Conservation (phyloP, 2,329 filamentous ascomycete genomes). For the Simplicillium sp. region DNA sequence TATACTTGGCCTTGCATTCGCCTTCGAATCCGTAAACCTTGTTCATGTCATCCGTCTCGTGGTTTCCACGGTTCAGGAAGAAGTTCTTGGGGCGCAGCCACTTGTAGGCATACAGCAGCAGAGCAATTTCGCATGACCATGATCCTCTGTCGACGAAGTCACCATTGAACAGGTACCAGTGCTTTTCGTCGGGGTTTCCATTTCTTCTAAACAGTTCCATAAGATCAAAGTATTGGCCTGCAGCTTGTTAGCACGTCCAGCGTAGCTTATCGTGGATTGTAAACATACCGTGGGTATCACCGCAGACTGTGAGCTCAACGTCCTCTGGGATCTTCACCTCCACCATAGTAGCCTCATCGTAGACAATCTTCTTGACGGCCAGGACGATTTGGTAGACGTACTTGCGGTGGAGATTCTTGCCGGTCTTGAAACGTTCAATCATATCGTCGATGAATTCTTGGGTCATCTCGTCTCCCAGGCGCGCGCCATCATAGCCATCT, state of each 20-base stretch:
- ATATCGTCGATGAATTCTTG: constrained; percentile 96
- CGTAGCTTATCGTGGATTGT: not conserved
- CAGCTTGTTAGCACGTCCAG: constrained; percentile 11
- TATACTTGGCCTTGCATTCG: constrained; percentile 97
- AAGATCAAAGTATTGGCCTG: constrained; percentile 94
- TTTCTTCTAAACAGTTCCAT: constrained; percentile 94
- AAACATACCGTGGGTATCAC: constrained; percentile 80
- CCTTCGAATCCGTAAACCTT: constrained; percentile 96
- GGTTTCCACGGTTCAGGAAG: constrained; percentile 96
- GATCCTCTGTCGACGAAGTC: constrained; percentile 97
- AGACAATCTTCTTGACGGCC: constrained; percentile 80
- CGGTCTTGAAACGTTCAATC: constrained; percentile 89
- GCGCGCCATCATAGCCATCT: constrained; percentile 73
- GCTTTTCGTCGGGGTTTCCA: constrained; percentile 72
- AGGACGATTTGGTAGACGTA: constrained; percentile 96
- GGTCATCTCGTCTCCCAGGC: constrained; percentile 76
- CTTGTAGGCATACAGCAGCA: constrained; percentile 93
- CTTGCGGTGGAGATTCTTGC: constrained; percentile 92
- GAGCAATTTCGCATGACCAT: constrained; percentile 95
- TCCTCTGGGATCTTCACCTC: constrained; percentile 75
- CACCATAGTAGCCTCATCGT: constrained; percentile 93
- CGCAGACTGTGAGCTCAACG: constrained; percentile 82
- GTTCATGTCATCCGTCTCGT: constrained; percentile 99
- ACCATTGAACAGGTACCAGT: constrained; percentile 95
- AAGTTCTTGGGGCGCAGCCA: constrained; percentile 81